Evolutionary conservation across 768 basidiomycete species (phyloP).

Genomic region (Lentinus brumalis): DNA sequence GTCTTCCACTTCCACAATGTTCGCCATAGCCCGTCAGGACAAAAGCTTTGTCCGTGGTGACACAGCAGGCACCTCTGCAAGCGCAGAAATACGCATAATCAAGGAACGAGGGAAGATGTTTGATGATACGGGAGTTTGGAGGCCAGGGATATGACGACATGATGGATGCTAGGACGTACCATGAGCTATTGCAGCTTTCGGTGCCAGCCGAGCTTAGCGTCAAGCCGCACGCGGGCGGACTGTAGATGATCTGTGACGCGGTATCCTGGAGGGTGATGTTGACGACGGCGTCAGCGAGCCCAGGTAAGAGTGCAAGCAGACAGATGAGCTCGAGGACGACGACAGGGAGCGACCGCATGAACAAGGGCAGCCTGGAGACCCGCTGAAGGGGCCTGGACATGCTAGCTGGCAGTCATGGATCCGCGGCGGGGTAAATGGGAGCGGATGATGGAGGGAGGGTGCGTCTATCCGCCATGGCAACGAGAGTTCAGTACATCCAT

Average conservation of each 20-base stretch:
- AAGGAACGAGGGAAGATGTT: background rate
- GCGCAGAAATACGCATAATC: too few relatives aligned
- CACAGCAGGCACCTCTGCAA: too few relatives aligned
- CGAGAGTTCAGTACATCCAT: constrained; percentile 2
- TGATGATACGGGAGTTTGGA: background rate
- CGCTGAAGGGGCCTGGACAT: constrained; percentile 13
- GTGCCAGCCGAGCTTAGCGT: constrained; percentile 16
- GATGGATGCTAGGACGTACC: constrained; percentile 11
- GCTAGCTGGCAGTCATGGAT: constrained; percentile 19
- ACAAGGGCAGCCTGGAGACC: constrained; percentile 3
- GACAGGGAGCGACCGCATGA: background rate
- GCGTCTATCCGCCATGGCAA: constrained; percentile 22
- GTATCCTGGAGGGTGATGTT: constrained; percentile 26
- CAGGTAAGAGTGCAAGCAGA: background rate
- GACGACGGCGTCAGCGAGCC: background rate
- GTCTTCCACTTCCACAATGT: too few relatives aligned
- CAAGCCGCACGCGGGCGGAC: constrained; percentile 23
- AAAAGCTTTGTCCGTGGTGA: too few relatives aligned
- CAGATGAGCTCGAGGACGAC: background rate
- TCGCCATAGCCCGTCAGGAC: too few relatives aligned
- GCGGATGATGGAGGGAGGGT: constrained; percentile 13
- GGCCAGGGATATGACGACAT: background rate
- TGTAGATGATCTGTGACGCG: constrained; percentile 25
- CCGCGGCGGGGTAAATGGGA: background rate
- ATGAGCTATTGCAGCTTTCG: constrained; percentile 20